Conservation (phyloP, 768 basidiomycete genomes). For the Ramaria rubella region DNA sequence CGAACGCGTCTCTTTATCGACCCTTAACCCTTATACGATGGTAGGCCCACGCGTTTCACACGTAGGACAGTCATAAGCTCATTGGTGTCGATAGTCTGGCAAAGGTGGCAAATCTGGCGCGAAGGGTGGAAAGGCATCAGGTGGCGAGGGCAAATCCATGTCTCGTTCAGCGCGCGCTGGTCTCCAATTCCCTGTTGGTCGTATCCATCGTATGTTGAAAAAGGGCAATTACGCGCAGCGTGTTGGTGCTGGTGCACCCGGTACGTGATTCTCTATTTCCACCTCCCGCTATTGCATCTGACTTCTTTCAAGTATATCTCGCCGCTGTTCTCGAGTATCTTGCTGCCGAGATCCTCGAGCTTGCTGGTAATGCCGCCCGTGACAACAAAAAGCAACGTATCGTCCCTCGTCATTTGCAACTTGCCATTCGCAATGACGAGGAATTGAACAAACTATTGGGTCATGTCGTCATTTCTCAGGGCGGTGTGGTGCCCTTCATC, state of each 20-base stretch:
- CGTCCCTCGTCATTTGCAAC: slow-evolving; percentile 69
- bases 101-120: slow-evolving; percentile 43
- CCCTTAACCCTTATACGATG: slow-evolving; percentile 25
- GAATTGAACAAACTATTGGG: slow-evolving; percentile 57
- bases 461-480: slow-evolving; percentile 65
- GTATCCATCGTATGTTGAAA: slow-evolving; percentile 75
- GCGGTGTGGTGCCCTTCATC: slow-evolving; percentile 66
- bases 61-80: background rate
- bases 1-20: slow-evolving; percentile 9
- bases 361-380: slow-evolving; percentile 73
- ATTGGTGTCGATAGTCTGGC: slow-evolving; percentile 37
- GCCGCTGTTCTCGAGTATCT: slow-evolving; percentile 85
- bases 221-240: slow-evolving; percentile 67
- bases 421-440: slow-evolving; percentile 72
- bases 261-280: slow-evolving; percentile 27
- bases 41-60: slow-evolving; percentile 19
- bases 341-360: slow-evolving; percentile 78
- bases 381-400: slow-evolving; percentile 83
- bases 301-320: slow-evolving; percentile 52
- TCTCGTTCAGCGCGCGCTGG: slow-evolving; percentile 63
- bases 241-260: slow-evolving; percentile 63
- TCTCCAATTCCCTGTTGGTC: slow-evolving; percentile 72
- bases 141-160: slow-evolving; percentile 41
- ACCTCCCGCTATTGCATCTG: background rate
- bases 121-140: slow-evolving; percentile 29